These are phyloP conservation scores for Cladosporium colombiae DNA, from an alignment of 2,329 filamentous ascomycete species.

Conservation along the genomic window DNA sequence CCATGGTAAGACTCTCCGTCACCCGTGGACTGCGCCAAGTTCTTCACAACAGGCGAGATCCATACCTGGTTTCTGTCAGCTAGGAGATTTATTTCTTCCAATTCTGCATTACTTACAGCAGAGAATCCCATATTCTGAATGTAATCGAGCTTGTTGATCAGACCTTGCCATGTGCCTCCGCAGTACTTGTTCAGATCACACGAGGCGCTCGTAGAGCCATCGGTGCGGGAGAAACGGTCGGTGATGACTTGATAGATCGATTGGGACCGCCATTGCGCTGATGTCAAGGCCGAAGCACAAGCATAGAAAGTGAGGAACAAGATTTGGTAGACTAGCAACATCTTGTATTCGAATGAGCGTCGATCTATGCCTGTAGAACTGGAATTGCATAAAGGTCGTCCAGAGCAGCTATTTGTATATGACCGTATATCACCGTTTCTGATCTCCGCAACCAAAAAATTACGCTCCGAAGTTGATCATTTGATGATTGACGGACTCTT, in stretches of 20 bases:
- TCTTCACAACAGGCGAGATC: constrained; percentile 39
- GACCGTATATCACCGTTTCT: not conserved
- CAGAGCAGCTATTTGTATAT: constrained; percentile 10
- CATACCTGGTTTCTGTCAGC: constrained; percentile 20
- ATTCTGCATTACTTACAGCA: constrained; percentile 16
- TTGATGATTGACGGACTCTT: not conserved
- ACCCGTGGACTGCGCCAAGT: constrained; percentile 31
- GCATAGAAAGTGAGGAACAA: constrained; percentile 1
- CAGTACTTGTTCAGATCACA: constrained; percentile 45
- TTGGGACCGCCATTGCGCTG: constrained; percentile 40
- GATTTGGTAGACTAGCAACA: not conserved
- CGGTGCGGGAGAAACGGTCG: constrained; percentile 55
- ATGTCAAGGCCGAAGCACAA: constrained; percentile 26
- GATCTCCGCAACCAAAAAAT: not conserved
- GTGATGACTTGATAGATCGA: constrained; percentile 61
- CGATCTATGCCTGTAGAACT: not conserved
- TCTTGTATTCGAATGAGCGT: not conserved
- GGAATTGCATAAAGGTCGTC: not conserved
- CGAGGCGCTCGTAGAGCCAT: constrained; percentile 46
- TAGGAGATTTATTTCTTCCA: not conserved
- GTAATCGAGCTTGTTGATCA: constrained; percentile 42
- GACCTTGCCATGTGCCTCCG: constrained; percentile 40
- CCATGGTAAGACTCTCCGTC: constrained; percentile 45
- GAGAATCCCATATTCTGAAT: constrained; percentile 48
- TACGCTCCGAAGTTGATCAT: not conserved